Evolutionary conservation across 176 grass and related monocot species (phyloP), one percentile per base, ranked within the genome.

Genomic region (Oryza glumipatula): DNA sequence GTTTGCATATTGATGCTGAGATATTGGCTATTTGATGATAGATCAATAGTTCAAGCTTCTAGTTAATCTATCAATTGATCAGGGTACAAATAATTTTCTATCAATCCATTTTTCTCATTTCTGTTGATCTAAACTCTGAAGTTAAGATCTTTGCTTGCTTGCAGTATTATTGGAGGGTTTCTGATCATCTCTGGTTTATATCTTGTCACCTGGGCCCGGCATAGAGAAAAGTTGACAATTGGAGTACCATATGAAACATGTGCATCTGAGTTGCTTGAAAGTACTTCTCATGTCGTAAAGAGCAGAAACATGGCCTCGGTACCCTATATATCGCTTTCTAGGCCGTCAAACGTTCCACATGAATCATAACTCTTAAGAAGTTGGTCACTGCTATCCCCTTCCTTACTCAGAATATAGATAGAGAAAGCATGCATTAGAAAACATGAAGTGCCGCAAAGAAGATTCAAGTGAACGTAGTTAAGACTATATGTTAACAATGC

Each of bases 151-250:
- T 38, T 38, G 36, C 36, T 38, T 38, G 36, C 36, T 38, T 38
- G 36, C 36, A 38, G 36, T 44, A 90, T 98, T 86, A 87, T 87
- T 85, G 96, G 96, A 45, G 96, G 94, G n/a, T 77, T 89, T 92
- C 82, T 94, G 67, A 97, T 97, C 67, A 73, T 97, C 76, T 78
- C 64, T 80, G 94, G 94, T 82, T 85, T 97, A 74, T 97, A 97
- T 65, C 80, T 97, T 81, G 94, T 97, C 64, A 94, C 92, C 43
- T 97, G 94, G 94, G 92, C 92, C 5, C 82, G 92, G 16, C 79
- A 90, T 88, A 88, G 65, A 85, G 94, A 97, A 82, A 86, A 85
- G 70, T n/a, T 72, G 60, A 54, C 54, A 52, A 45, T 26, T 56
- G 85, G 89, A 91, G 44, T 69, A 63, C 17, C 86, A 45, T 90